Base-by-base conservation (phyloP, 129 eudicot species). In the Flaveria robusta region DNA sequence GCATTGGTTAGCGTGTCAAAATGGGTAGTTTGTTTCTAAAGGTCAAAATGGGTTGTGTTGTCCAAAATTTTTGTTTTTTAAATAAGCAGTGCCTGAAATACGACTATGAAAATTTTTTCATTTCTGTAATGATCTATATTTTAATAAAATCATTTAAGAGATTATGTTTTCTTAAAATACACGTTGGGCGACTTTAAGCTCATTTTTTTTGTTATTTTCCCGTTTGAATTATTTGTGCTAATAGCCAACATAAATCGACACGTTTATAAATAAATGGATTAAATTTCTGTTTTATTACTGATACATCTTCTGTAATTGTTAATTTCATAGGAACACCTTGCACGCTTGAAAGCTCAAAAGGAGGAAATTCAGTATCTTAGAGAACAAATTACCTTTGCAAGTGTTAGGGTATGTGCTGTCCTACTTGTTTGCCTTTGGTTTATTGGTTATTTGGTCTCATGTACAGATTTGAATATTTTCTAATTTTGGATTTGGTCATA, bases 341-440 rank as follows among this genome's bases (percentile, higher is more conserved):
- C 89, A 37, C 89, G 84, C 72, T 79, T 68, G 59, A 81, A 81
- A 82, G 90, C 86, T 49, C 92, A 88, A 83, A 84, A 87, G 71
- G 82, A 86, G 58, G 98, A 94, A 85, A 82, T 91, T 46, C 72
- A 62, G 82, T 55, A 68, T 81, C 93, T 94, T 14, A 81, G 88
- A 54, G 85, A 83, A 81, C 89, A 86, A 76, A 89, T 94, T 80
- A 77, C 93, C 71, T 81, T 77, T 78, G 88, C 96, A 70, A 84
- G 89, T 84, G 80, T 86, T 46, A 84, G 77, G 90, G 98, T 94
- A 87, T 50, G 56, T 31, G 14, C 18, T 76, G 12, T 78, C 37
- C 49, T 75, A 43, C 22, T 63, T 71, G 22, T 59, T 31, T 58
- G 47, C 71, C 37, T 69, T 41, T 66, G n/a, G 13, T 54, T 77